phyloP scores from a whole-genome alignment of 1,284 basidiomycete genomes.

The Golubevia pallescens region DNA sequence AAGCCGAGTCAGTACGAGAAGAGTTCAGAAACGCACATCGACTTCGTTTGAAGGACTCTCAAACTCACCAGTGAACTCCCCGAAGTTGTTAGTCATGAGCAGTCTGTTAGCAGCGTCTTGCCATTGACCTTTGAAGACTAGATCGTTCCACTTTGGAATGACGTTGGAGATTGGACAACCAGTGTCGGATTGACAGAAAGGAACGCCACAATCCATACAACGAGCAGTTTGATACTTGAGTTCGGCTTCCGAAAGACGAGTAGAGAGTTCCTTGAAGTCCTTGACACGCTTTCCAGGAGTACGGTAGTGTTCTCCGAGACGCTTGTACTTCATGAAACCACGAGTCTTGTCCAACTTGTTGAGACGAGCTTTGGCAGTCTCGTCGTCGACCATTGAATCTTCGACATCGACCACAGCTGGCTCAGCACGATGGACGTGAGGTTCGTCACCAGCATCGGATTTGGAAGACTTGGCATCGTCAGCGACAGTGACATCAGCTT shows the following conservation, averaged over 20 bases:
- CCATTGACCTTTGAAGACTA: slow-evolving; percentile 62
- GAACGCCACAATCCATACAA: slow-evolving; percentile 63
- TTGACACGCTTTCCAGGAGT: slow-evolving; percentile 47
- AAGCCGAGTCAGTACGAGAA: slow-evolving; percentile 14
- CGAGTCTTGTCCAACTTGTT: slow-evolving; percentile 59
- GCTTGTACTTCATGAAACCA: slow-evolving; percentile 63
- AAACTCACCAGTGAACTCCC: slow-evolving; percentile 8
- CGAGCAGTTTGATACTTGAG: slow-evolving; percentile 61
- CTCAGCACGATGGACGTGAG: slow-evolving; percentile 41
- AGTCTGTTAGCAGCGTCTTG: slow-evolving; percentile 55
- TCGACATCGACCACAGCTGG: slow-evolving; percentile 52
- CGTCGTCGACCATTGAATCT: slow-evolving; percentile 60
- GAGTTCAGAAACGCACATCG: slow-evolving; percentile 1
- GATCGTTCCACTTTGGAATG: slow-evolving; percentile 61
- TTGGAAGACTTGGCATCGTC: slow-evolving; percentile 28
- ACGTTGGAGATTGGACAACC: slow-evolving; percentile 61
- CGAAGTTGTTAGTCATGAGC: slow-evolving; percentile 68
- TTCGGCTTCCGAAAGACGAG: slow-evolving; percentile 52
- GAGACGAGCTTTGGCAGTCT: slow-evolving; percentile 46
- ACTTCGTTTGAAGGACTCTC: background rate
- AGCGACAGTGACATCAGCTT: slow-evolving; percentile 40
- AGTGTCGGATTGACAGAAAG: slow-evolving; percentile 59
- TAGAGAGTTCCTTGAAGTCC: slow-evolving; percentile 59
- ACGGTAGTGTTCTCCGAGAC: slow-evolving; percentile 57
- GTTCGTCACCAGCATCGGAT: slow-evolving; percentile 24